These are phyloP conservation scores for Rhodotorula sp. DNA, from an alignment of 1,284 basidiomycete species.

Conservation along the genomic window DNA sequence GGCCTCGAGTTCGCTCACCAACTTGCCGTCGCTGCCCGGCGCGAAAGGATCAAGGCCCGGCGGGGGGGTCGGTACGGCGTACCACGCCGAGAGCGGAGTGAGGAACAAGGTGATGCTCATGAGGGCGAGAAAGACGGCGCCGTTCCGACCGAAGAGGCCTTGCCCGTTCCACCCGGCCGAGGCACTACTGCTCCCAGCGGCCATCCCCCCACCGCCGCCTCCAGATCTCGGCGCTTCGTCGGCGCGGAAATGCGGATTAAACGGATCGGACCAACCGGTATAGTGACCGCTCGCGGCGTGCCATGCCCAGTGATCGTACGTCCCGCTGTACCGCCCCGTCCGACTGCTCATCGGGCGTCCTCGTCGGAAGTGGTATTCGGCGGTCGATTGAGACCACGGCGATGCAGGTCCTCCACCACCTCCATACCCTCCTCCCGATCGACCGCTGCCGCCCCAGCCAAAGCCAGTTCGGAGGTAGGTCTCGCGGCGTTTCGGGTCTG, in stretches of 20 bases:
- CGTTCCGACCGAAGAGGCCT: conserved; percentile 28
- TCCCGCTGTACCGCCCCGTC: neutral
- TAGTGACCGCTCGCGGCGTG: conserved; percentile 3
- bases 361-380: conserved; percentile 34
- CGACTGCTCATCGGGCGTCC: conserved; percentile 29
- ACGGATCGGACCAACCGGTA: conserved; percentile 33
- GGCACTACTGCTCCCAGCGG: neutral
- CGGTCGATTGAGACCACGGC: conserved; percentile 20
- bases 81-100: conserved; percentile 33
- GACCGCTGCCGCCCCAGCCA: conserved; percentile 31
- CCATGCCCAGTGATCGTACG: conserved; percentile 8
- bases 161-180: conserved; percentile 27
- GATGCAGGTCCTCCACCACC: neutral
- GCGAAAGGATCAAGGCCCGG: conserved; percentile 1
- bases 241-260: conserved; percentile 30
- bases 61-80: conserved; percentile 5
- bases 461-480: conserved; percentile 35
- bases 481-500: conserved; percentile 32
- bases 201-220: neutral
- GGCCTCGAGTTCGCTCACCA: conserved; percentile 1
- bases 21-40: conserved; percentile 5
- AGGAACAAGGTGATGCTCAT: conserved; percentile 21
- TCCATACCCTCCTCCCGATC: neutral
- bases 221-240: neutral
- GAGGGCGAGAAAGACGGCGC: conserved; percentile 33